phyloP scores from a whole-genome alignment of 1,284 basidiomycete species.

The Porogramme epimiltina region DNA sequence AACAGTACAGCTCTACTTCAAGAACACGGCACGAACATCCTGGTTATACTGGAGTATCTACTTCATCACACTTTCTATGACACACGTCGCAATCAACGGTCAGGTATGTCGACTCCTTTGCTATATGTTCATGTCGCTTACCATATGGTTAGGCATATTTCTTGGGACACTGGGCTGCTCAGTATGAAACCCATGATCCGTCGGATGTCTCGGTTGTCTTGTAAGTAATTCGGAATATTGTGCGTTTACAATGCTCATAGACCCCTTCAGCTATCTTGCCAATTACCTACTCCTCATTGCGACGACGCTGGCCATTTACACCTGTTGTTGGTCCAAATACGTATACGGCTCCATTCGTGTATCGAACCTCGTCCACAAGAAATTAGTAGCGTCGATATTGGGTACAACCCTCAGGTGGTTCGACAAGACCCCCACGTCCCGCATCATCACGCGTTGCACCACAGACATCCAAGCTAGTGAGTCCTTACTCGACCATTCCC shows the following conservation, averaged over 20 bases:
- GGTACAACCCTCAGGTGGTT: constrained; percentile 54
- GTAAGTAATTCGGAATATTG: constrained; percentile 20
- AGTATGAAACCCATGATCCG: constrained; percentile 26
- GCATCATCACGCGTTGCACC: constrained; percentile 54
- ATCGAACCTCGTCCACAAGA: constrained; percentile 43
- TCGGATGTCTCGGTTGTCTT: constrained; percentile 12
- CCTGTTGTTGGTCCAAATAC: no score
- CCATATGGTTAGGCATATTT: constrained; percentile 33
- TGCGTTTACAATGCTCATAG: not conserved
- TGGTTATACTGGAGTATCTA: constrained; percentile 3
- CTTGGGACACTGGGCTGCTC: constrained; percentile 23
- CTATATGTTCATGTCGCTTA: constrained; percentile 32
- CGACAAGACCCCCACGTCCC: constrained; percentile 54
- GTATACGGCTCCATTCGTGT: not conserved
- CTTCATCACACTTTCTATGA: not conserved
- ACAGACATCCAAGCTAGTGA: constrained; percentile 47
- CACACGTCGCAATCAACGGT: not conserved
- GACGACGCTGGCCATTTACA: no score
- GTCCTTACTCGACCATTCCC: not conserved
- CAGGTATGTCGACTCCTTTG: constrained; percentile 3
- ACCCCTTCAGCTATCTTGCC: no score
- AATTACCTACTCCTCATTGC: no score
- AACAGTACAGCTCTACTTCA: not conserved
- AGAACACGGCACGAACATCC: not conserved
- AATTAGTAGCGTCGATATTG: constrained; percentile 54